Conservation (phyloP, 129 eudicot genomes). For the Helianthus annuus region HanXRQr2.0-SUNRISE NC_035433.2:100903069-100903568, state of each 20-base stretch:
- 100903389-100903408: too few relatives aligned
- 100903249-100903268: background rate
- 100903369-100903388: too few relatives aligned
- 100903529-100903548: too few relatives aligned
- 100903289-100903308: too few relatives aligned
- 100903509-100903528: too few relatives aligned
- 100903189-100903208: constrained; percentile 40
- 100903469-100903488: too few relatives aligned
- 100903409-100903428: too few relatives aligned
- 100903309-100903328: too few relatives aligned
- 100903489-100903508: too few relatives aligned
- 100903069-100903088: background rate
- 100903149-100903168: constrained; percentile 34
- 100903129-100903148: constrained; percentile 24
- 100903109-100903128: constrained; percentile 24
- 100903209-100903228: constrained; percentile 18
- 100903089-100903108: constrained; percentile 5
- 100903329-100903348: background rate
- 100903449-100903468: too few relatives aligned
- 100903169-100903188: constrained; percentile 32
- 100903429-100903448: too few relatives aligned
- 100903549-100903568: too few relatives aligned
- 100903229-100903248: background rate
- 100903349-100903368: background rate
- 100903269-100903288: background rate